Percentiles rank a stretch among this genome's conserved stretches.
Evolutionary conservation across 768 basidiomycete species (phyloP).

Genomic region (Galerina sulciceps): DNA sequence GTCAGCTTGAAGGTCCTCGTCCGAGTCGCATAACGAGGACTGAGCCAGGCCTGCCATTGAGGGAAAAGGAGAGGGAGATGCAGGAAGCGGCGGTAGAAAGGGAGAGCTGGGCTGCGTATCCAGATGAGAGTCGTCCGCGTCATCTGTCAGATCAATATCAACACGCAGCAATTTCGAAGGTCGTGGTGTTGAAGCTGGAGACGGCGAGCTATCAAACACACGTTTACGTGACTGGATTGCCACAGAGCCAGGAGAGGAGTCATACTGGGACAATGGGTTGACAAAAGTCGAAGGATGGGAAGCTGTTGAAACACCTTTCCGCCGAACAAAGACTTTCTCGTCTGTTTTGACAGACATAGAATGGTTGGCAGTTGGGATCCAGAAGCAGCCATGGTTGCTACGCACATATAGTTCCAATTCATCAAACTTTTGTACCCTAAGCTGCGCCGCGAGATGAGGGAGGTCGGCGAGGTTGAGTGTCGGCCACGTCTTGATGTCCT

Average conservation of each 20-base stretch:
- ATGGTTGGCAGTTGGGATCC: not conserved
- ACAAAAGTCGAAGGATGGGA: not conserved
- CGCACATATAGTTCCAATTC: slow-evolving; percentile 1
- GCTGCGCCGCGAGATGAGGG: not conserved
- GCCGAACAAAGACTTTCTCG: not conserved
- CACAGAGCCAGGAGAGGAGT: not conserved
- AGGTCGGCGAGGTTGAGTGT: not conserved
- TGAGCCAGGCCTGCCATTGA: not conserved
- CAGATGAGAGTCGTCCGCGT: not conserved
- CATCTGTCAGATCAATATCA: not conserved
- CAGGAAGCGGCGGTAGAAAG: not conserved
- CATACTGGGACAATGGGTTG: not conserved
- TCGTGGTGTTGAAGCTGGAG: not conserved
- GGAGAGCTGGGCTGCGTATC: not conserved
- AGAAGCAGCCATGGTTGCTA: not conserved
- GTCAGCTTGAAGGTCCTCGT: not conserved
- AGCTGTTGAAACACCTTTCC: not conserved
- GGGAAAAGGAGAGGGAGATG: not conserved
- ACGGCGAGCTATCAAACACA: not conserved
- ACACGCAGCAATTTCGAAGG: not conserved
- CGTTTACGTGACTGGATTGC: not conserved
- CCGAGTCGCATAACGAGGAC: not conserved
- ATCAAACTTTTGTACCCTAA: not conserved
- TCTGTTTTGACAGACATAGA: slow-evolving; percentile 4
- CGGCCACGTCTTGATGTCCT: slow-evolving; percentile 8